Percentiles rank a stretch among this genome's conserved stretches.
phyloP scores from a whole-genome alignment of 805 yeast genomes.

The Wickerhamiella spandovensis region DNA sequence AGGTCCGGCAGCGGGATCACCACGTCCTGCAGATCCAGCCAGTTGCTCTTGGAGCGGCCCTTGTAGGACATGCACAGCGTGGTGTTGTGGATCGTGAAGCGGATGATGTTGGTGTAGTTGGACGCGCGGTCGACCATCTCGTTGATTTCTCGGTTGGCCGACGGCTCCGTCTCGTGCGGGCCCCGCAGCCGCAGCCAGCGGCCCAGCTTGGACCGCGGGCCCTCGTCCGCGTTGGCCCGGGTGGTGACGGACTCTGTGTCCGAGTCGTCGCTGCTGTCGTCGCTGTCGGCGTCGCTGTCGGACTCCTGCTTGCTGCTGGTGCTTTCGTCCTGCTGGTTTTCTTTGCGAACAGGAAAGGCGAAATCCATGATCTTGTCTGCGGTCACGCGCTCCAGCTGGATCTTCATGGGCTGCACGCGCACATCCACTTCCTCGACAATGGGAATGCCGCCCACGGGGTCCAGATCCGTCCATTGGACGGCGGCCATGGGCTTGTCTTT shows the following conservation, averaged over 20 bases:
- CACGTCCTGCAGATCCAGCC: slow-evolving; percentile 69
- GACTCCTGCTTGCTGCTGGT: slow-evolving; percentile 11
- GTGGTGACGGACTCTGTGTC: slow-evolving; percentile 2
- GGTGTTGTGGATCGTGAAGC: slow-evolving; percentile 38
- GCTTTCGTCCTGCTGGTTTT: slow-evolving; percentile 6
- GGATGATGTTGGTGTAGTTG: slow-evolving; percentile 52
- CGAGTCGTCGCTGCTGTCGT: slow-evolving; percentile 1
- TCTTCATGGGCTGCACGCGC: slow-evolving; percentile 47
- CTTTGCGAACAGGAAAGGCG: slow-evolving; percentile 44
- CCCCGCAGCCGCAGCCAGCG: background rate
- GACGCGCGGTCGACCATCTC: slow-evolving; percentile 69
- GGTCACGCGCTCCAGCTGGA: slow-evolving; percentile 61
- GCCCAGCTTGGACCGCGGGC: background rate
- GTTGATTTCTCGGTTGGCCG: slow-evolving; percentile 28
- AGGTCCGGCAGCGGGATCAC: slow-evolving; percentile 51
- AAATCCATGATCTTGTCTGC: slow-evolving; percentile 51
- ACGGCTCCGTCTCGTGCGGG: background rate
- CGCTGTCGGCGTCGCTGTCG: background rate
- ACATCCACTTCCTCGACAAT: slow-evolving; percentile 55
- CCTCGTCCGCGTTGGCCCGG: background rate
- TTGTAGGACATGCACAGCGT: slow-evolving; percentile 58
- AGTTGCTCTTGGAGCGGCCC: slow-evolving; percentile 39
- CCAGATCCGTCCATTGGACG: slow-evolving; percentile 63
- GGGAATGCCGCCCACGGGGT: slow-evolving; percentile 85
- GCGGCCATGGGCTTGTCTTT: slow-evolving; percentile 22